Evolutionary conservation across 139 green algal genomes (phyloP), one percentile per base, ranked within the genome.

Genomic region (Nannochloris sp.): DNA sequence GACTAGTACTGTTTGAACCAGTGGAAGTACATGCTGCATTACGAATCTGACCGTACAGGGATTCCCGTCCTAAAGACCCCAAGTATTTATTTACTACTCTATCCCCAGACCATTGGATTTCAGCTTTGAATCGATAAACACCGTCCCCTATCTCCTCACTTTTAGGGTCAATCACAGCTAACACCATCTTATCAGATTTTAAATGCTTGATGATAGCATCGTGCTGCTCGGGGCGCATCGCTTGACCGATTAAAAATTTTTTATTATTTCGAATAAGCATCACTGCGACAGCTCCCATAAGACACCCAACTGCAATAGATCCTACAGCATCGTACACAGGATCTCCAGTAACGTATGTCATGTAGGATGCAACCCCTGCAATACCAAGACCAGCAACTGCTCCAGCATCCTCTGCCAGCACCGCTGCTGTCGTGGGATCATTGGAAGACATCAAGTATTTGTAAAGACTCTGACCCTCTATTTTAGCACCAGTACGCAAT

Each of bases 381-480:
- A 94, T 80, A 35, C 80, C 27, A 6, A 92, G 77, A 5, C 88
- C 88, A 8, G 72, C 55, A 23, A 91, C 87, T 29, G 88, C 88
- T 34, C 78, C 88, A n/a, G 76, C 78, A 44, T 97, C 91, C 71
- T 97, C 91, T 73, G 90, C 67, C 77, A 97, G 73, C 30, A 97
- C 87, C 4, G 89, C 89, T 45, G 91, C 79, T 19, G 85, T 85
- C 46, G 91, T 94, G 25, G 91, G 91, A 76, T 97, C 91, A 36
- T 75, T 66, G 34, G 85, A 85, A 10, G 72, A 76, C 31, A 59
- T 70, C 15, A 95, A 54, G 65, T 89, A 95, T 29, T 79, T 33
- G 24, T 62, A 54, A 23, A 92, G 42, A 4, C 51, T 51, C 65
- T 89, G 81, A 46, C 77, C 72, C n/a, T 66, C 61, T 6, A 61